A percentile compares a stretch with the other conserved stretches of the same genome.
These are phyloP conservation scores for Candida endomychidarum DNA, from an alignment of 805 yeast genomes.

Conservation along the genomic window DNA sequence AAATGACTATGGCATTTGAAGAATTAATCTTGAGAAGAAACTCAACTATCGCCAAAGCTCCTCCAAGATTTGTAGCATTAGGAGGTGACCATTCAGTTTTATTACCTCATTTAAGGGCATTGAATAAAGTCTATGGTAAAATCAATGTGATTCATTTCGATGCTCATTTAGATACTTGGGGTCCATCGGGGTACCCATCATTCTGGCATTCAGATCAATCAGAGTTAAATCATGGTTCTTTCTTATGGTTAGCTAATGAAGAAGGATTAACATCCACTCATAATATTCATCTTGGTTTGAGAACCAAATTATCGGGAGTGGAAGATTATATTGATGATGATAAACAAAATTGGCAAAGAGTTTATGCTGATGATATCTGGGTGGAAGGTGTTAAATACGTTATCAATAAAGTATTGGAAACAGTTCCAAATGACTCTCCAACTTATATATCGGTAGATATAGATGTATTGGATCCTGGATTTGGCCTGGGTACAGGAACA, in stretches of 20 bases:
- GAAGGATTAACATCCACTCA: constrained; percentile 62
- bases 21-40: constrained; percentile 50
- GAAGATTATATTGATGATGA: constrained; percentile 68
- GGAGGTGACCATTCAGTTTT: constrained; percentile 86
- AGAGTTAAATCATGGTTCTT: constrained; percentile 78
- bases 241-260: constrained; percentile 77
- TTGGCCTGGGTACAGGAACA: constrained; percentile 59
- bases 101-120: constrained; percentile 69
- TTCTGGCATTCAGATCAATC: constrained; percentile 58
- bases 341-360: constrained; percentile 65
- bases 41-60: constrained; percentile 24
- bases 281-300: constrained; percentile 73
- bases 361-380: constrained; percentile 75
- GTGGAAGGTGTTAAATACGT: constrained; percentile 61
- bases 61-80: constrained; percentile 66
- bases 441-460: constrained; percentile 80
- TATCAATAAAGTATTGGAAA: constrained; percentile 48
- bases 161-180: constrained; percentile 83
- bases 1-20: constrained; percentile 54
- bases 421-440: constrained; percentile 63
- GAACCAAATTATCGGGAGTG: constrained; percentile 68
- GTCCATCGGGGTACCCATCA: constrained; percentile 68
- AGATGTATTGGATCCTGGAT: constrained; percentile 59
- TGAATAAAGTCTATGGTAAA: constrained; percentile 60
- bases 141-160: constrained; percentile 78